Evolutionary conservation across 768 basidiomycete species (phyloP).

Genomic region (Neoboletus magnificus): DNA sequence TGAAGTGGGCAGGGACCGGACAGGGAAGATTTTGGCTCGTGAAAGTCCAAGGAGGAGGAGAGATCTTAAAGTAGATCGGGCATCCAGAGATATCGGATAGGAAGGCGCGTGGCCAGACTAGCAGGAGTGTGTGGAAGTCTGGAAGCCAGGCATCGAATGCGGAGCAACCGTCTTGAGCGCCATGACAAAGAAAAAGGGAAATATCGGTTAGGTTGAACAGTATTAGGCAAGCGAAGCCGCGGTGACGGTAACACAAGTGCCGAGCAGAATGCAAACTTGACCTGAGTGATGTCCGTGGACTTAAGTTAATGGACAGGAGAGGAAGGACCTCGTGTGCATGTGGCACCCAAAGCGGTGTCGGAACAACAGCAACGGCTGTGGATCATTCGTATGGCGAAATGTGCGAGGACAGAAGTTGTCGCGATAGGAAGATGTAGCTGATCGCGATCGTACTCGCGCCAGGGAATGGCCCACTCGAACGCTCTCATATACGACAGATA

Average conservation of each 20-base stretch:
- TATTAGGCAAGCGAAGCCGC: constrained; percentile 36
- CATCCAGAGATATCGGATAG: constrained; percentile 14
- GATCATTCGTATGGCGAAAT: constrained; percentile 19
- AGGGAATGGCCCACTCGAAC: neutral
- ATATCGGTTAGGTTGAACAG: constrained; percentile 27
- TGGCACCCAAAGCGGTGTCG: constrained; percentile 31
- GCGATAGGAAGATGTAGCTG: constrained; percentile 7
- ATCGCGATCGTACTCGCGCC: constrained; percentile 12
- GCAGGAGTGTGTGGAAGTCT: constrained; percentile 12
- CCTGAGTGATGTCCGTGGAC: constrained; percentile 37
- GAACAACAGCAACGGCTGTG: constrained; percentile 21
- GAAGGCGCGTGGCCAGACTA: constrained; percentile 2
- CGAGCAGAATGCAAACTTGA: constrained; percentile 30
- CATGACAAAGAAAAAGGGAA: constrained; percentile 33
- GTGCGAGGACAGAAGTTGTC: constrained; percentile 5
- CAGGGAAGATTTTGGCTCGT: constrained; percentile 23
- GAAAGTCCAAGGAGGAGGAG: constrained; percentile 6
- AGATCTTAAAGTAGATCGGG: constrained; percentile 21
- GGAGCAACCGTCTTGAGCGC: constrained; percentile 21
- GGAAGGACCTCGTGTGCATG: constrained; percentile 37
- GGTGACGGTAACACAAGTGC: constrained; percentile 36
- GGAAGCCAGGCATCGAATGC: constrained; percentile 23
- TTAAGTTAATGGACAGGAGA: constrained; percentile 37
- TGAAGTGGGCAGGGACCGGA: constrained; percentile 20
- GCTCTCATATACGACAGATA: constrained; percentile 13